Evolutionary conservation across 23 red algal genomes (phyloP).

Genomic region (Gracilaria vermiculophylla): DNA sequence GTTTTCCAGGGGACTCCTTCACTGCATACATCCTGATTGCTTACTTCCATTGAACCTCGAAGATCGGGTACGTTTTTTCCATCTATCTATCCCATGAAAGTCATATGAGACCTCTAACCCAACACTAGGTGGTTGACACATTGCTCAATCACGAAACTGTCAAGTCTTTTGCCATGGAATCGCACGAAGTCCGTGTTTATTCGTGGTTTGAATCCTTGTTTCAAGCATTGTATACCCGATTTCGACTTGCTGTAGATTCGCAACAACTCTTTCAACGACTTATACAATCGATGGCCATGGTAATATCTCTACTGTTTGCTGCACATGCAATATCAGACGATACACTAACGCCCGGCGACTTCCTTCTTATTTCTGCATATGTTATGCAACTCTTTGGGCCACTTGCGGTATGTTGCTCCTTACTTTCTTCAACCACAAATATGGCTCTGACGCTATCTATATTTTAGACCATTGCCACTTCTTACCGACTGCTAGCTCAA

Average conservation of each 20-base stretch:
- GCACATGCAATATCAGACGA: constrained; percentile 32
- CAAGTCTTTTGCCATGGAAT: constrained; percentile 79
- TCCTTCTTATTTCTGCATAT: constrained; percentile 81
- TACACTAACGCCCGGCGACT: constrained; percentile 66
- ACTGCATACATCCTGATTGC: neutral
- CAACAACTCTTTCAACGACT: constrained; percentile 78
- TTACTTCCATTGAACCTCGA: neutral
- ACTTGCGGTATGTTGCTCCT: constrained; percentile 31
- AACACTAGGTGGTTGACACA: constrained; percentile 58
- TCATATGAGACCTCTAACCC: neutral
- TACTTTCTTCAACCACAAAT: neutral
- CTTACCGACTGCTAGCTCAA: constrained; percentile 13
- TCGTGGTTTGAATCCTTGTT: constrained; percentile 20
- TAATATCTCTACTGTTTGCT: constrained; percentile 57
- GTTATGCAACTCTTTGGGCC: constrained; percentile 41
- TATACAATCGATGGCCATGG: constrained; percentile 59
- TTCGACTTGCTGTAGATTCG: constrained; percentile 32
- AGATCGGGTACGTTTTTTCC: neutral
- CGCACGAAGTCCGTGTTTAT: constrained; percentile 59
- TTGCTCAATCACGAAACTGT: constrained; percentile 93
- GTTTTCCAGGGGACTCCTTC: neutral
- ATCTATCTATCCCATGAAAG: neutral
- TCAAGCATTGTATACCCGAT: constrained; percentile 23
- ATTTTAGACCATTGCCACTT: constrained; percentile 7
- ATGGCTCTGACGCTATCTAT: neutral